Evolutionary conservation across 2,329 filamentous ascomycete species (phyloP).

Genomic region (Neoarthrinium moseri): DNA sequence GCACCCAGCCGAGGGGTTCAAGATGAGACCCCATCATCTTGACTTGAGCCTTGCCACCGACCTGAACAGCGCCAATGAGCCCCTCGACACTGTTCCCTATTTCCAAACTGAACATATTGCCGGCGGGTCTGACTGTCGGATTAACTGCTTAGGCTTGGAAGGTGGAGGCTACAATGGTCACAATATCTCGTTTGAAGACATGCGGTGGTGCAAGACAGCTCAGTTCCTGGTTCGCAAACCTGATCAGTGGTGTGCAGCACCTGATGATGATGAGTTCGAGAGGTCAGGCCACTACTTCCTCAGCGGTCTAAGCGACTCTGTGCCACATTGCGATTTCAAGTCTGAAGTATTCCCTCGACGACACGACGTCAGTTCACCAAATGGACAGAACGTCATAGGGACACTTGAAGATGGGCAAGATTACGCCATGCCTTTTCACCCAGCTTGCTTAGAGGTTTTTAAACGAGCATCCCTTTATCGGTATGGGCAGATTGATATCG

Average conservation of each 20-base stretch:
- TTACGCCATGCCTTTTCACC: constrained; percentile 4
- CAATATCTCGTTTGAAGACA: neutral
- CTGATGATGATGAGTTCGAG: constrained; percentile 2
- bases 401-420: neutral
- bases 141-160: too few relatives aligned
- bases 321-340: neutral
- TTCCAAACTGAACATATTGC: neutral
- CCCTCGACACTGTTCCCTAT: too few relatives aligned
- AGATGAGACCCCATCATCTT: too few relatives aligned
- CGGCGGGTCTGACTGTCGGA: neutral
- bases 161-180: neutral
- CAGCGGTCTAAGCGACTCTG: neutral
- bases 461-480: constrained; percentile 1
- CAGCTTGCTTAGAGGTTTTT: constrained; percentile 2
- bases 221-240: constrained; percentile 4
- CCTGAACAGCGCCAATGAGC: too few relatives aligned
- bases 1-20: too few relatives aligned
- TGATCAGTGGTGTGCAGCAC: neutral
- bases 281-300: neutral
- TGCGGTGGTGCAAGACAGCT: neutral
- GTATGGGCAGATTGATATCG: neutral
- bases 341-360: neutral
- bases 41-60: too few relatives aligned
- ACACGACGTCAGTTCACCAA: neutral
- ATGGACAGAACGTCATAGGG: neutral